A percentile compares a stretch with the other conserved stretches of the same genome.
These are phyloP conservation scores for Fusarium tanahbumbuense DNA, from an alignment of 2,329 filamentous ascomycete genomes.

Conservation along the genomic window DNA sequence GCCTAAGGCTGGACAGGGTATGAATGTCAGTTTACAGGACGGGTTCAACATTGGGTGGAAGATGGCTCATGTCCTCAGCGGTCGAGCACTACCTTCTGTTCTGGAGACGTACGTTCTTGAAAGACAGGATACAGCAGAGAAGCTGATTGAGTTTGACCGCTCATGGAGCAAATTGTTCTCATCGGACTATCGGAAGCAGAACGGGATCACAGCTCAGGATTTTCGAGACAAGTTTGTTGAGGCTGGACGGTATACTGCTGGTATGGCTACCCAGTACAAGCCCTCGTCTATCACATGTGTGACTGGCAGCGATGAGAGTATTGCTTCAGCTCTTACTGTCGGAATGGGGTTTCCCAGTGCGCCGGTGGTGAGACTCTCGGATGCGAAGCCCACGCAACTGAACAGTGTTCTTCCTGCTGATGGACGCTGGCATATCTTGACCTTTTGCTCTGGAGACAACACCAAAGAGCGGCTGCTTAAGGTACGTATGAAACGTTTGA, in stretches of 20 bases:
- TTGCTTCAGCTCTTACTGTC: constrained; percentile 6
- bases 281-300: constrained; percentile 11
- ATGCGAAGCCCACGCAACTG: constrained; percentile 37
- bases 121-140: constrained; percentile 59
- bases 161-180: constrained; percentile 44
- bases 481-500: not conserved
- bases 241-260: constrained; percentile 38
- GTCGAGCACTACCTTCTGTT: constrained; percentile 1
- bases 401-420: constrained; percentile 23
- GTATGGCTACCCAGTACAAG: constrained; percentile 25
- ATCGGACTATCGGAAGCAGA: constrained; percentile 21
- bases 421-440: constrained; percentile 39
- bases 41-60: constrained; percentile 67
- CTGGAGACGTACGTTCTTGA: constrained; percentile 64
- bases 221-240: constrained; percentile 39
- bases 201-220: constrained; percentile 5
- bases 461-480: not conserved
- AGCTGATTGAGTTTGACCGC: constrained; percentile 60
- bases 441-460: constrained; percentile 13
- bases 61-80: constrained; percentile 57
- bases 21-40: constrained; percentile 79
- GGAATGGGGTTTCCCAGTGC: constrained; percentile 42
- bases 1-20: constrained; percentile 76
- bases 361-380: constrained; percentile 27
- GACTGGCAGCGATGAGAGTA: accelerated